Evolutionary conservation across 768 basidiomycete genomes (phyloP), one percentile per base, ranked within the genome.

Genomic region (Asterophora lycoperdoides): DNA sequence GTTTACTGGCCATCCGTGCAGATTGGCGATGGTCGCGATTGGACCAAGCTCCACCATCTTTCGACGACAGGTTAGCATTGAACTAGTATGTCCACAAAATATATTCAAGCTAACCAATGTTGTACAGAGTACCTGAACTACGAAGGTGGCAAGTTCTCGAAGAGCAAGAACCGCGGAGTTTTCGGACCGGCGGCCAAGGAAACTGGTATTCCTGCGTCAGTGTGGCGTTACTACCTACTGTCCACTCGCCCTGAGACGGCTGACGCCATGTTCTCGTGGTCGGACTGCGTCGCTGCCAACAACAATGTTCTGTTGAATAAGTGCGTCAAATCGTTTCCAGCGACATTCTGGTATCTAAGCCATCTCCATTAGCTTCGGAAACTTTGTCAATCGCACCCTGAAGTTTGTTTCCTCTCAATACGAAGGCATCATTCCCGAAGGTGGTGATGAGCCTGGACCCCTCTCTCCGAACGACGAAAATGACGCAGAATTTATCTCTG

Each of bases 111-210:
- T 15, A 28, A 44, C 32, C 53, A 20, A 20, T 9, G 6, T 33
- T 28, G 8, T n/a, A n/a, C 47, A 95, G 95, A 99, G 66, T 97
- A 94, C 64, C 74, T 98, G 57, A 97, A 98, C 61, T 98, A 98
- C 66, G 96, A 99, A 64, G 91, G 93, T 20, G 94, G 94, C 33
- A 99, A 99, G 64, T 99, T 99, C 76, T 96, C 93, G 35, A 99
- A 99, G 72, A 93, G 92, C 61, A 83, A 89, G 56, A 93, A 93
- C 56, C 86, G 95, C 46, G 96, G 95, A 36, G 95, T 99, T 2
- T 99, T 99, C 55, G 96, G 96, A 20, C 92, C 93, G 47, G 86
- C 85, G 13, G 96, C 95, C 0, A 89, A 81, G 60, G 91, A 96
- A 51, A 95, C 96, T 2, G 93, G 93, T 3, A 87, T 96, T 37